These are phyloP conservation scores for Kodamaea derodonti DNA, from an alignment of 1,139 yeast species.

Conservation along the genomic window DNA sequence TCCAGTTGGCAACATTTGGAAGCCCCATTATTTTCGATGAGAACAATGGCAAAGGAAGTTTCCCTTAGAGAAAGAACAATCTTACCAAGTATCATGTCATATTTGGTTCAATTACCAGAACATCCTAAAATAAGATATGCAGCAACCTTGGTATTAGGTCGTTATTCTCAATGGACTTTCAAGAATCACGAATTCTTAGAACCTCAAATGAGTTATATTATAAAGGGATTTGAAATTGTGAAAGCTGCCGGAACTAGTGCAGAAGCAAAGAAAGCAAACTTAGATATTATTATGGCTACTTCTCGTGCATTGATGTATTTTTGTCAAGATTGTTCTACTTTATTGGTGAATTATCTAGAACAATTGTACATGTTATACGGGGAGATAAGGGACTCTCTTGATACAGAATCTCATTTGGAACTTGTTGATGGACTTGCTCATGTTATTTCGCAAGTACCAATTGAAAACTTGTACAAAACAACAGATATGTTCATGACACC, in stretches of 20 bases:
- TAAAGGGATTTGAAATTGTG: slow-evolving; percentile 61
- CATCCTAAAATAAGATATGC: slow-evolving; percentile 88
- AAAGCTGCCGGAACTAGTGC: slow-evolving; percentile 13
- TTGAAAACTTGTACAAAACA: slow-evolving; percentile 32
- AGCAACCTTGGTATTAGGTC: slow-evolving; percentile 85
- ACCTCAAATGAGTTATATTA: slow-evolving; percentile 80
- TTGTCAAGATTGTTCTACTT: slow-evolving; percentile 82
- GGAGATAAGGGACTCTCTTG: slow-evolving; percentile 55
- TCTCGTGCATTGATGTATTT: slow-evolving; percentile 93
- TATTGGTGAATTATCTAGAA: slow-evolving; percentile 65
- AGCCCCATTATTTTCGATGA: slow-evolving; percentile 83
- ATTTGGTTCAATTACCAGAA: slow-evolving; percentile 70
- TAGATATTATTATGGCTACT: slow-evolving; percentile 76
- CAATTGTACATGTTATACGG: slow-evolving; percentile 76
- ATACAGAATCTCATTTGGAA: slow-evolving; percentile 69
- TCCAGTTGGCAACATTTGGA: slow-evolving; percentile 81
- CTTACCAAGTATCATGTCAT: slow-evolving; percentile 75
- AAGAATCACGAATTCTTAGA: slow-evolving; percentile 79
- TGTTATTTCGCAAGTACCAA: slow-evolving; percentile 57
- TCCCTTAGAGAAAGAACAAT: slow-evolving; percentile 62
- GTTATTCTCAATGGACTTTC: slow-evolving; percentile 95
- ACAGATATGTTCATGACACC: slow-evolving; percentile 63
- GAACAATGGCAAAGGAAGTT: slow-evolving; percentile 95
- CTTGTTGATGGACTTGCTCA: slow-evolving; percentile 89
- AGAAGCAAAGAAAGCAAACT: slow-evolving; percentile 11